Conservation (phyloP, 2,329 filamentous ascomycete species). For the Epichloe sibirici region DNA sequence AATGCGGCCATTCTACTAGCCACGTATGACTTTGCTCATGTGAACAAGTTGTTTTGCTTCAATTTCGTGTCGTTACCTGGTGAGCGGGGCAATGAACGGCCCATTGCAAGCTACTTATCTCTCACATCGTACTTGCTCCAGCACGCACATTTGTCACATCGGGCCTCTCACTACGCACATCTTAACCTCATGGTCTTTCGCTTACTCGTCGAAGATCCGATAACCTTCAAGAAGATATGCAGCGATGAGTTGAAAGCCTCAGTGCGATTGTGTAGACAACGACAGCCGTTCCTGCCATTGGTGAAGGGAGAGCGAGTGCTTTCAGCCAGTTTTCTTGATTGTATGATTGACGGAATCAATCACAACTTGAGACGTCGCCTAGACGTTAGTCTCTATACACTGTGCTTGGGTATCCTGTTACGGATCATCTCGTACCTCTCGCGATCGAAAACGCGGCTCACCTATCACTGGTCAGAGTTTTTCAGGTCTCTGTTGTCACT, state of each 20-base stretch:
- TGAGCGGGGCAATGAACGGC: slow-evolving; percentile 55
- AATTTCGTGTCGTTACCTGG: slow-evolving; percentile 57
- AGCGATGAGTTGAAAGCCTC: slow-evolving; percentile 60
- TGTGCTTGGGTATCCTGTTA: slow-evolving; percentile 70
- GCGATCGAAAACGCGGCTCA: slow-evolving; percentile 65
- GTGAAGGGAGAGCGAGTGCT: slow-evolving; percentile 61
- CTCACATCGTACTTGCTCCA: slow-evolving; percentile 87
- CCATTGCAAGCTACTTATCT: slow-evolving; percentile 74
- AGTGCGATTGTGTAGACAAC: slow-evolving; percentile 79
- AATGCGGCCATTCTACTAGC: slow-evolving; percentile 72
- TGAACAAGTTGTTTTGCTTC: slow-evolving; percentile 91
- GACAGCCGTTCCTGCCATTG: slow-evolving; percentile 71
- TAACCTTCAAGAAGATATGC: slow-evolving; percentile 73
- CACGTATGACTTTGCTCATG: slow-evolving; percentile 84
- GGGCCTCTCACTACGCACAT: slow-evolving; percentile 72
- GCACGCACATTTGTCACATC: slow-evolving; percentile 73
- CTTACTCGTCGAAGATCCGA: slow-evolving; percentile 73
- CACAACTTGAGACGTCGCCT: slow-evolving; percentile 83
- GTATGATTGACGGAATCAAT: slow-evolving; percentile 81
- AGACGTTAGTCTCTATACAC: slow-evolving; percentile 72
- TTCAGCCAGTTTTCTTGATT: slow-evolving; percentile 67
- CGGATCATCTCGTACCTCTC: slow-evolving; percentile 76
- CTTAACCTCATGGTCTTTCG: slow-evolving; percentile 77
- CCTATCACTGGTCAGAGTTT: slow-evolving; percentile 91
- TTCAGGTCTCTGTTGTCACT: slow-evolving; percentile 83